Evolutionary conservation across 441 rosid genomes (phyloP), one percentile per base, ranked within the genome.

Genomic region (Theobroma grandiflorum): DNA sequence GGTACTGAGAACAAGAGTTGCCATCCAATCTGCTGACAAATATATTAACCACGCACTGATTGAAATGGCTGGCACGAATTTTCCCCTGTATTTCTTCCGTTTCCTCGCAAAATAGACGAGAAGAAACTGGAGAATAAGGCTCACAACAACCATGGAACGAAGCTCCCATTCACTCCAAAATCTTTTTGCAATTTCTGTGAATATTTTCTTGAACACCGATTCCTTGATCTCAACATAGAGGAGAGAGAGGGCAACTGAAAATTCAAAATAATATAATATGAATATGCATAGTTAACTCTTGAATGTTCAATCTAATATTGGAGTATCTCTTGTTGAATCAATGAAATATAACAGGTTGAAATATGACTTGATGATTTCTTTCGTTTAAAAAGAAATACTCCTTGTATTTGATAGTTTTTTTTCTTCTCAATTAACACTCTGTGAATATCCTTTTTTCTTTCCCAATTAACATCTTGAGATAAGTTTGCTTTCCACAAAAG

Each of bases 231-330:
- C 74, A 2, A 71, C 75, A 4, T 50, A 71, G 6, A 71, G 43
- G 1, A 71, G 59, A 71, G 75, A 71, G 15, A 71, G 4, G 14
- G 75, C 75, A 49, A 71, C 75, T 71, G 59, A 31, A 70, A 70
- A 71, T 26, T 26, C 31, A 26, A 26, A 26, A 26, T 26, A 26
- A 26, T 26, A 26, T 26, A 26, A 26, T 26, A 26, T 26, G 31
- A 0, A 26, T 26, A 26, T 26, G 31, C 31, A 26, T 26, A 26
- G 31, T 26, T 26, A 26, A 26, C 31, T 26, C 31, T 26, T 26
- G 31, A 26, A 26, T 26, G 31, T 26, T 26, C 31, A 26, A 26
- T 26, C 31, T 26, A 26, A 26, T 26, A 26, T 26, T 26, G 31
- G 31, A 0, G 0, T 26, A 26, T 26, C 31, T 26, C 31, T 26